These are phyloP conservation scores for Diaporthe australafricana DNA, from an alignment of 2,329 filamentous ascomycete genomes.

Conservation along the genomic window DNA sequence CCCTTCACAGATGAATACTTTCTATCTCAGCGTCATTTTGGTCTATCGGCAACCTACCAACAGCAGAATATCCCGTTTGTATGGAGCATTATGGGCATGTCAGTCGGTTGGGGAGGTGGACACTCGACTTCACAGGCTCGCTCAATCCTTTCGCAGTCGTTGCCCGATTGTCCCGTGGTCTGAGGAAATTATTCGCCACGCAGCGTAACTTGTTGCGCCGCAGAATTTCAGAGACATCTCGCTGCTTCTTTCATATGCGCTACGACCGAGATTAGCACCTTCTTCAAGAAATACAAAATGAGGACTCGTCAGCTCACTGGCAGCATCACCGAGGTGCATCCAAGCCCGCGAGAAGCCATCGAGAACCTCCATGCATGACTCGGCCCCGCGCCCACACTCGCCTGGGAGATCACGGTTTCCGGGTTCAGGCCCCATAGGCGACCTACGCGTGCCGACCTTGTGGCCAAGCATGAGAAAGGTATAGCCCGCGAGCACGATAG, in stretches of 20 bases:
- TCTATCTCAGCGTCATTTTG: background rate
- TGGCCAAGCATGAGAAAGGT: constrained; percentile 1
- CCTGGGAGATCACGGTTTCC: background rate
- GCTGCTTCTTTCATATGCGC: constrained; percentile 6
- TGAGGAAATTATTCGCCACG: background rate
- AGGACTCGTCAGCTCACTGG: background rate
- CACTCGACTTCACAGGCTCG: too few species aligned
- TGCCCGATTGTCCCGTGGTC: background rate
- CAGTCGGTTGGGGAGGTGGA: background rate
- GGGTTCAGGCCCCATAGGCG: background rate
- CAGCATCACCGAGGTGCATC: constrained; percentile 1
- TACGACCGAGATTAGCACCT: background rate
- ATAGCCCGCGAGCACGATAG: background rate
- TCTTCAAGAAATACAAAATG: accelerated
- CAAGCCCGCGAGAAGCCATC: background rate
- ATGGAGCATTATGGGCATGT: too few species aligned
- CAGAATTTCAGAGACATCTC: background rate
- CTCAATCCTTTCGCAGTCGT: background rate
- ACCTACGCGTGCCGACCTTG: background rate
- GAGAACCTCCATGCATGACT: background rate
- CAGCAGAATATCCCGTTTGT: too few species aligned
- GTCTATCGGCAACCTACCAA: background rate
- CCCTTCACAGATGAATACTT: background rate
- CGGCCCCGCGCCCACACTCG: background rate
- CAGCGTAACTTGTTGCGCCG: background rate